Conservation (phyloP, 257 asterid species). For the Echium plantagineum region DNA sequence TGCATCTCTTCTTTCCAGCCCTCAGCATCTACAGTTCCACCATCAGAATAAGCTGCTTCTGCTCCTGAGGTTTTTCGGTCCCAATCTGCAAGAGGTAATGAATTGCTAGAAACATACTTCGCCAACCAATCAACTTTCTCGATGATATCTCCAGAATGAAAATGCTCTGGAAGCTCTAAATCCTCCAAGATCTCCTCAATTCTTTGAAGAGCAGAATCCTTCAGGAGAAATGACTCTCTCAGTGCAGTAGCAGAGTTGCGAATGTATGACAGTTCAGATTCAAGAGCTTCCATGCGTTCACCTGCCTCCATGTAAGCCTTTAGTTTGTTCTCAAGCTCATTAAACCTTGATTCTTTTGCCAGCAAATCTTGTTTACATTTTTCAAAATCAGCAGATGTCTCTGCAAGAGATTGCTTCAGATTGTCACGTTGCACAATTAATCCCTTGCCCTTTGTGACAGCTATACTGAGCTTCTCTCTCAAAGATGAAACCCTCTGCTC, state of each 20-base stretch:
- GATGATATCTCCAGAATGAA: conserved; percentile 69
- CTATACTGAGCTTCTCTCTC: conserved; percentile 91
- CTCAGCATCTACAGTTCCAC: conserved; percentile 47
- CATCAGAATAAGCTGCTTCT: conserved; percentile 50
- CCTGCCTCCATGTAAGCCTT: conserved; percentile 87
- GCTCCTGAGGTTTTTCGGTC: conserved; percentile 51
- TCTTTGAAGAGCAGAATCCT: conserved; percentile 91
- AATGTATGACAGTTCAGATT: conserved; percentile 93
- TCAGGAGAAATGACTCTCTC: conserved; percentile 95
- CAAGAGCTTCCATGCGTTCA: conserved; percentile 97
- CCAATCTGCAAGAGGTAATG: conserved; percentile 48
- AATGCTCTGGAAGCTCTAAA: conserved; percentile 87
- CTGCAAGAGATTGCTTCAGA: conserved; percentile 85
- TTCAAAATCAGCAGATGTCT: conserved; percentile 60
- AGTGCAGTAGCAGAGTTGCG: conserved; percentile 94
- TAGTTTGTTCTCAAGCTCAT: conserved; percentile 75
- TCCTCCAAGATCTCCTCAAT: conserved; percentile 94
- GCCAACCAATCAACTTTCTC: conserved; percentile 91
- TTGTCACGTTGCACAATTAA: conserved; percentile 84
- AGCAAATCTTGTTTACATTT: conserved; percentile 67
- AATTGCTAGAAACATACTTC: conserved; percentile 50
- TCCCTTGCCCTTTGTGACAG: conserved; percentile 95
- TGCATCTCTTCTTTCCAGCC: conserved; percentile 56
- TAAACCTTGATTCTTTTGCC: conserved; percentile 55
- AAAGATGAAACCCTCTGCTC: conserved; percentile 84